Percentiles rank a stretch among this genome's conserved stretches.
Conservation (phyloP, 371 early-diverging fungal species). For the Haplosporangium sp. region DNA sequence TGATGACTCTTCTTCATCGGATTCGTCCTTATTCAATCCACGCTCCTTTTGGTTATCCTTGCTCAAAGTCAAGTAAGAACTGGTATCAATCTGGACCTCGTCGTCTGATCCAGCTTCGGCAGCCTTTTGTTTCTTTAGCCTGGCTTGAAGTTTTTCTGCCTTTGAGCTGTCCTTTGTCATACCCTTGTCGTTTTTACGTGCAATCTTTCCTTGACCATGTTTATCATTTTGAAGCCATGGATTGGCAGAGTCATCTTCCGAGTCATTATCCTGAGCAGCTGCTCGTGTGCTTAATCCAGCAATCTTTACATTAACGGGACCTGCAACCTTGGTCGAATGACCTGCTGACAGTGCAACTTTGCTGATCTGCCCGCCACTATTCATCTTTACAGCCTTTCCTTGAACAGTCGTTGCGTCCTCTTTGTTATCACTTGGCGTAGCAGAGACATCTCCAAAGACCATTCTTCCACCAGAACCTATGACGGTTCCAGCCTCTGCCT, state of each 20-base stretch:
- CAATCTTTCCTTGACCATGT: constrained; percentile 67
- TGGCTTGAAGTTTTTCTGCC: constrained; percentile 69
- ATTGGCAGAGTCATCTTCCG: constrained; percentile 58
- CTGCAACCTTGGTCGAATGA: constrained; percentile 69
- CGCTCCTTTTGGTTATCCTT: constrained; percentile 42
- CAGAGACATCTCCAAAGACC: constrained; percentile 61
- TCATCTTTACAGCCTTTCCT: constrained; percentile 58
- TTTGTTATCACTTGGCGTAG: constrained; percentile 8
- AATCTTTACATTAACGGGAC: constrained; percentile 61
- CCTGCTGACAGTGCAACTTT: constrained; percentile 70
- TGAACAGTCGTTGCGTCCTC: constrained; percentile 16
- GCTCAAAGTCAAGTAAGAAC: constrained; percentile 60
- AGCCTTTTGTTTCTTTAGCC: constrained; percentile 64
- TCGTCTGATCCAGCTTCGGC: constrained; percentile 59
- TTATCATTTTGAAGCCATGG: constrained; percentile 72
- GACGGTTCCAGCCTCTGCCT: constrained; percentile 50
- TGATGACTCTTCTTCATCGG: constrained; percentile 4
- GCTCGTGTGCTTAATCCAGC: constrained; percentile 31
- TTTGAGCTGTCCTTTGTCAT: constrained; percentile 67
- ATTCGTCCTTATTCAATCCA: constrained; percentile 27
- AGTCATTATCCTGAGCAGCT: constrained; percentile 47
- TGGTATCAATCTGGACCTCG: constrained; percentile 71
- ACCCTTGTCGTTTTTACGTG: constrained; percentile 61
- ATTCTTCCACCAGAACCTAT: constrained; percentile 72
- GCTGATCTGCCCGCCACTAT: constrained; percentile 70